Evolutionary conservation across 495 filamentous ascomycete species (phyloP).

Genomic region (Penicillium crystallinum): DNA sequence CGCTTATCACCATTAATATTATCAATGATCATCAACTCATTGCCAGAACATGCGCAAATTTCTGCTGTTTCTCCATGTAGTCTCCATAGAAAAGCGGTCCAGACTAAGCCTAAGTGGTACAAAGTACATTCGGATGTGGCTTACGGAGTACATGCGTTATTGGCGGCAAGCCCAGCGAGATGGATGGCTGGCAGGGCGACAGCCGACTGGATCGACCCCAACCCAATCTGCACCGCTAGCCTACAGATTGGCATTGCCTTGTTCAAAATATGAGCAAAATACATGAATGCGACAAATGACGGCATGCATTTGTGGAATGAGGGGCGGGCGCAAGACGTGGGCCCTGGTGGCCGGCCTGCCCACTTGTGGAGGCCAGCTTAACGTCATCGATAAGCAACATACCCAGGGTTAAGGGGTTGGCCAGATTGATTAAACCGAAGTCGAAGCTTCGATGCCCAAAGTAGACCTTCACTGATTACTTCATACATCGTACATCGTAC

Average conservation of each 20-base stretch:
- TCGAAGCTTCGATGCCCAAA: not conserved
- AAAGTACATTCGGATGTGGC: not conserved
- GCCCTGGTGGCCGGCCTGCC: not conserved
- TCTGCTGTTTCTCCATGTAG: not conserved
- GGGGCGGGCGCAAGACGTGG: not conserved
- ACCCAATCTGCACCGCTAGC: not conserved
- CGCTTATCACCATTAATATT: not conserved
- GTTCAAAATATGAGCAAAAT: not conserved
- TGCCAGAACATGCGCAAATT: not conserved
- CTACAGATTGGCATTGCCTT: not conserved
- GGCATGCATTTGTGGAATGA: not conserved
- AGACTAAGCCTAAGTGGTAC: not conserved
- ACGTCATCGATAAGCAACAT: constrained; percentile 12
- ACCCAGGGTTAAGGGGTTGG: not conserved
- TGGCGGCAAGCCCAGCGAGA: constrained; percentile 6
- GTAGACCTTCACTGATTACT: not conserved
- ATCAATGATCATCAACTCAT: constrained; percentile 1
- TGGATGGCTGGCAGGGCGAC: constrained; percentile 5
- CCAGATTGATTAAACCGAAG: not conserved
- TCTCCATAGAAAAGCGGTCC: not conserved
- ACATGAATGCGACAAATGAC: not conserved
- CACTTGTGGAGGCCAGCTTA: not conserved
- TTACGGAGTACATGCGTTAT: constrained; percentile 1
- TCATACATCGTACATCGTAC: not conserved
- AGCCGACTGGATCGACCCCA: constrained; percentile 8